Base-by-base conservation (phyloP, 257 asterid genomes). In the Scutellaria baicalensis region DNA sequence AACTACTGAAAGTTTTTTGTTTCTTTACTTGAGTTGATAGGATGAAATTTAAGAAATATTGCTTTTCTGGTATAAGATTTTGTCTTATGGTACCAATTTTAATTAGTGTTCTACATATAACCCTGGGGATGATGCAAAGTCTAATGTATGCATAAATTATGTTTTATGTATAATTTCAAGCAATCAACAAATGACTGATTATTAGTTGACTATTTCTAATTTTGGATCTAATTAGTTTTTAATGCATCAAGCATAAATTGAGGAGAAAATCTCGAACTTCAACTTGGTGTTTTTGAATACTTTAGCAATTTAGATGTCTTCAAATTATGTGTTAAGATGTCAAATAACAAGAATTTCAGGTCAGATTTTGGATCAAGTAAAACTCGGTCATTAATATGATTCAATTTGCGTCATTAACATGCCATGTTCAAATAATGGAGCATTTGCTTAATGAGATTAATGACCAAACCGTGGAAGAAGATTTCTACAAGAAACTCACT, bases 351-450 rank as follows among this genome's bases (percentile, higher is more conserved):
- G 21, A 60, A 49, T 56, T 31, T 35, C 9, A 31, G 54, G 48
- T 27, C 6, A 45, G 62, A 14, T 68, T 62, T 8, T 47, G 62
- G 64, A 44, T 13, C 27, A 40, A 20, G 23, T 36, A 48, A 45
- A 59, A 49, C 20, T 68, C 31, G 35, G 47, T 43, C 23, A 17
- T 20, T 63, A 40, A 12, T 17, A 33, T 51, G 62, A 66, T 59
- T 17, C 35, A n/a, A 65, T 45, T 35, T 55, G 54, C 77, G 65
- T 50, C 49, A 12, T 62, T 51, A 47, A 60, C 70, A 27, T 44
- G 71, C 13, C 84, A 91, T 92, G 82, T 81, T 43, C 82, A 70
- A 73, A 86, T 72, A 73, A 85, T 91, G 96, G 89, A 91, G 83
- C 73, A 74, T 2, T 63, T 80, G 71, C 70, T 79, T 47, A n/a